These are phyloP conservation scores for Aquilaria sinensis DNA, from an alignment of 345 rosid genomes.

Conservation along the genomic window DNA sequence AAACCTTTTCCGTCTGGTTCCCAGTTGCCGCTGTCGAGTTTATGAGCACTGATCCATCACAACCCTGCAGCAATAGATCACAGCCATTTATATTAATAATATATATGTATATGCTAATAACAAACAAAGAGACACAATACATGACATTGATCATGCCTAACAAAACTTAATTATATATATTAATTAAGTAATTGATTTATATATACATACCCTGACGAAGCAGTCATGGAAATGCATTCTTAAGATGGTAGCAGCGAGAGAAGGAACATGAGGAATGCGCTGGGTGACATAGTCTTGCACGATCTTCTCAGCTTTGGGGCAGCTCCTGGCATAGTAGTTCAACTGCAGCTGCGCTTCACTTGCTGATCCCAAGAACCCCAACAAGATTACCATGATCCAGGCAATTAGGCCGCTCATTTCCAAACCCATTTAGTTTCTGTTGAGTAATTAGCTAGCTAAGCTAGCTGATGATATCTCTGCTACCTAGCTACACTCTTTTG, in stretches of 20 bases:
- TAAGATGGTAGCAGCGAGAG: conserved; percentile 63
- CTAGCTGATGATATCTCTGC: too few relatives aligned
- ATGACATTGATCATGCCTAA: not conserved
- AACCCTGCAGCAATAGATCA: conserved; percentile 41
- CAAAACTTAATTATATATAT: not conserved
- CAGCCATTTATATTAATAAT: too few relatives aligned
- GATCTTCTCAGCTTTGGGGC: conserved; percentile 75
- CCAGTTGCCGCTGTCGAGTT: conserved; percentile 60
- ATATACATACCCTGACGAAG: conserved; percentile 51
- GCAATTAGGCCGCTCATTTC: conserved; percentile 18
- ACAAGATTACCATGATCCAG: conserved; percentile 18
- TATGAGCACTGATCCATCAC: conserved; percentile 80
- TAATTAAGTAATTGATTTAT: too few relatives aligned
- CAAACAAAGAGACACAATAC: too few relatives aligned
- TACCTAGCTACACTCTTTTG: too few relatives aligned
- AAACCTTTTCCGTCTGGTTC: conserved; percentile 42
- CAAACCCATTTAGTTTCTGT: conserved; percentile 10
- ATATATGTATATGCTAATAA: too few relatives aligned
- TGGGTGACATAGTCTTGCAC: conserved; percentile 44
- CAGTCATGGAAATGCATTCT: conserved; percentile 96
- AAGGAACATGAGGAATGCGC: conserved; percentile 64
- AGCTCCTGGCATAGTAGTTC: conserved; percentile 51
- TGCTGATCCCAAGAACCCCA: conserved; percentile 23
- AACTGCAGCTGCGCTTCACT: conserved; percentile 50
- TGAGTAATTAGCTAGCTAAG: too few relatives aligned